These are phyloP conservation scores for Isoetes taiwanensis DNA, from an alignment of 75 land plant species.

Conservation along the genomic window DNA sequence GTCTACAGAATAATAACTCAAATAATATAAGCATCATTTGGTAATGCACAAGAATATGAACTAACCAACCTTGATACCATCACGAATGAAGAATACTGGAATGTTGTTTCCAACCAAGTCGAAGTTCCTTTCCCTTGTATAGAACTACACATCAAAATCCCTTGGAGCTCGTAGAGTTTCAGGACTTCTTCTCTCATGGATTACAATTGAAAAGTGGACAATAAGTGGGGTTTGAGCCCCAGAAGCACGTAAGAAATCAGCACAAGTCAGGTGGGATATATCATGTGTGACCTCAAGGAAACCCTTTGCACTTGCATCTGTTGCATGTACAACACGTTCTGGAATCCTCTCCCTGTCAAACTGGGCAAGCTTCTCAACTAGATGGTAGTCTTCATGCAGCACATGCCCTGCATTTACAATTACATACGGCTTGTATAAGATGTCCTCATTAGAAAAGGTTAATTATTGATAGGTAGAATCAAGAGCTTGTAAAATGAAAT, in stretches of 20 bases:
- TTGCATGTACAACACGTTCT: slow-evolving; percentile 15
- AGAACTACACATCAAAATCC: slow-evolving; percentile 21
- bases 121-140: slow-evolving; percentile 27
- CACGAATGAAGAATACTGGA: slow-evolving; percentile 23
- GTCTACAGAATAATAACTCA: too few relatives aligned
- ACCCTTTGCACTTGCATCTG: slow-evolving; percentile 26
- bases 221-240: slow-evolving; percentile 19
- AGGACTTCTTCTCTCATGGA: slow-evolving; percentile 16
- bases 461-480: too few relatives aligned
- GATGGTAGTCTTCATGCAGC: slow-evolving; percentile 18
- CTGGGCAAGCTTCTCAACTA: slow-evolving; percentile 28
- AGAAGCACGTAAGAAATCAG: slow-evolving; percentile 6
- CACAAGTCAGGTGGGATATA: background rate
- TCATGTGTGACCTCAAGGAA: slow-evolving; percentile 29
- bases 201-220: slow-evolving; percentile 16
- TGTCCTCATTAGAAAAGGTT: too few relatives aligned
- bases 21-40: too few relatives aligned
- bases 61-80: too few relatives aligned
- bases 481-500: too few relatives aligned
- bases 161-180: slow-evolving; percentile 19
- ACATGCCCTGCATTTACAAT: too few relatives aligned
- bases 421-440: too few relatives aligned
- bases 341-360: slow-evolving; percentile 20
- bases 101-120: slow-evolving; percentile 31
- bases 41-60: too few relatives aligned